A percentile compares a stretch with the other conserved stretches of the same genome.
phyloP scores from a whole-genome alignment of 2,329 filamentous ascomycete genomes.

The Cladosporium sp. region DNA sequence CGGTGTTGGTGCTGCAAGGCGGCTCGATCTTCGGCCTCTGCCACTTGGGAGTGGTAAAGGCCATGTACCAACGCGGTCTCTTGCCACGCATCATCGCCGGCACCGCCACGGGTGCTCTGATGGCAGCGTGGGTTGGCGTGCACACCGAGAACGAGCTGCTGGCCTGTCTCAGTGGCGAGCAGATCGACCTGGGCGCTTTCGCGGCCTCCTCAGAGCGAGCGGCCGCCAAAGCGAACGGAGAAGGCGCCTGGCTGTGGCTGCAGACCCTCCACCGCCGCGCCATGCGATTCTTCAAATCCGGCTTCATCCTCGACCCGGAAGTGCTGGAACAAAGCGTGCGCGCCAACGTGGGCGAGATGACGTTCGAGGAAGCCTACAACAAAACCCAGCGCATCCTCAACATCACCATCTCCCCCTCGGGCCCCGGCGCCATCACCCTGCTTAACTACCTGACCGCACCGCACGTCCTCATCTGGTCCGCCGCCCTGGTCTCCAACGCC shows the following conservation, averaged over 20 bases:
- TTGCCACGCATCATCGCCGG: slow-evolving; percentile 88
- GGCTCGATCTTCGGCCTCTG: slow-evolving; percentile 89
- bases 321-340: slow-evolving; percentile 81
- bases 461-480: slow-evolving; percentile 84
- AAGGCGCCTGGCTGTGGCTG: slow-evolving; percentile 35
- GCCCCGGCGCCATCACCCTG: slow-evolving; percentile 73
- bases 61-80: slow-evolving; percentile 72
- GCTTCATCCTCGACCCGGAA: slow-evolving; percentile 77
- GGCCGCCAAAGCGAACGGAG: slow-evolving; percentile 19
- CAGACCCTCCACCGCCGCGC: slow-evolving; percentile 63
- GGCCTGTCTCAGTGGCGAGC: slow-evolving; percentile 69
- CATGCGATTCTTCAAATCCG: slow-evolving; percentile 66
- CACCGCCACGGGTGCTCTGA: slow-evolving; percentile 83
- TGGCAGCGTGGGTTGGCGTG: slow-evolving; percentile 81
- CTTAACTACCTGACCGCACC: slow-evolving; percentile 92
- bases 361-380: slow-evolving; percentile 88
- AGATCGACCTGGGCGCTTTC: slow-evolving; percentile 81
- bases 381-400: slow-evolving; percentile 84
- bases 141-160: slow-evolving; percentile 84
- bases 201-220: slow-evolving; percentile 38
- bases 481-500: slow-evolving; percentile 71
- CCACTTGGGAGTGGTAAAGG: slow-evolving; percentile 86
- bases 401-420: slow-evolving; percentile 77
- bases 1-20: slow-evolving; percentile 80
- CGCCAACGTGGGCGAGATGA: slow-evolving; percentile 81